Conservation (phyloP, 176 grass and related monocot species). For the Avena atlantica region DNA sequence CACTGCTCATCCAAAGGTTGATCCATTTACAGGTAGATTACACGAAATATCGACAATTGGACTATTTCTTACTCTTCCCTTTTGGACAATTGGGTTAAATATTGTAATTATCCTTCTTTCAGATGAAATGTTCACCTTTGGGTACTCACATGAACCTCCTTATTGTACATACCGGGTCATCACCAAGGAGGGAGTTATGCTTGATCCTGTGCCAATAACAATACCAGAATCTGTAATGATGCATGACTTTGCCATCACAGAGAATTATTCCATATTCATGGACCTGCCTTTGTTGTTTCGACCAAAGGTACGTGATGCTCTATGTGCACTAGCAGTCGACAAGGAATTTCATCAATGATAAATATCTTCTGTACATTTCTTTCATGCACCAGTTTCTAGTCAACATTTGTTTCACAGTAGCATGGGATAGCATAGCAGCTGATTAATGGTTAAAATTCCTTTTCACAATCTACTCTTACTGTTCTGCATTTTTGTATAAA, state of each 20-base stretch:
- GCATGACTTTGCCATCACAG: conserved; percentile 96
- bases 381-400: no score
- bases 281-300: conserved; percentile 81
- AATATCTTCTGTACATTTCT: no score
- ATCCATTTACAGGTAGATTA: no score
- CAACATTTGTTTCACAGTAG: no score
- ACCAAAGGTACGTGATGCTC: conserved; percentile 66
- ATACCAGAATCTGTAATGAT: conserved; percentile 92
- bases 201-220: conserved; percentile 94
- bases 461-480: no score
- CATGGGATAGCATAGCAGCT: no score
- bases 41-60: no score
- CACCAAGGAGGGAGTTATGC: conserved; percentile 82
- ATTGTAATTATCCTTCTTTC: conserved; percentile 34
- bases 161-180: conserved; percentile 92
- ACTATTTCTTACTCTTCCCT: no score
- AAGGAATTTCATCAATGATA: no score
- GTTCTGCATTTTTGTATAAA: conserved; percentile 39
- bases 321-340: neutral
- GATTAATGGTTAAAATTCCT: no score
- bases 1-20: no score
- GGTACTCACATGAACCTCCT: conserved; percentile 79
- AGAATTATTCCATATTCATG: conserved; percentile 95
- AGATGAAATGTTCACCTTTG: conserved; percentile 98
- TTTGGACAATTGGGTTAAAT: no score